Base-by-base conservation (phyloP, 164 flowering plant genomes). In the Saururus chinensis region DNA sequence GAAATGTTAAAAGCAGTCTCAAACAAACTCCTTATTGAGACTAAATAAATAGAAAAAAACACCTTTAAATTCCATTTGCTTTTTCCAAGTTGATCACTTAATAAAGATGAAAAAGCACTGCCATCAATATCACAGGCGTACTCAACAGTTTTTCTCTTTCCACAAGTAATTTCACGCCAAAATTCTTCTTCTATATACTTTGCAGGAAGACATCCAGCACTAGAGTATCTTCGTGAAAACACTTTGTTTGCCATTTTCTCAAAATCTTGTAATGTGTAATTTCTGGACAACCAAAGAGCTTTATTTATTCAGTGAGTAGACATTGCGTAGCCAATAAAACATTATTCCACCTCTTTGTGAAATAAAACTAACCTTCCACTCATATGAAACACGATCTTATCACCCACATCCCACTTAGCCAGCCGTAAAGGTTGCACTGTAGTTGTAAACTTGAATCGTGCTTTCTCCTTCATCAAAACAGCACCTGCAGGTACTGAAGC, bases 101-200 rank as follows among this genome's bases (percentile, higher is more conserved):
- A 81, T 66, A 96, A 91, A 72, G 87, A 82, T 63, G 99, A 95
- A 72, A 95, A 95, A 62, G 99, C 99, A 81, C 99, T 95, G 68
- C 99, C 99, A 80, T 95, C 99, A 77, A 95, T 87, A 80, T 95
- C 99, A 54, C 96, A 91, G 37, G 99, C 99, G 80, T 91, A 95
- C 76, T 91, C 96, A 70, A 95, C 99, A 71, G 85, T 74, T 76
- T 86, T 93, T 40, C 80, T 86, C 79, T 84, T 89, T 55, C 99
- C 96, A 76, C 79, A 73, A 67, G 93, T 85, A 79, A 95, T 86
- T 84, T 91, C 99, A 63, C 77, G 71, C 99, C 98, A 95, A 80
- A 95, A 95, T 74, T 95, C 99, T 73, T 84, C 88, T 73, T 95
- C 98, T 84, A 95, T 19, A 74, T 75, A 89, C 22, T 89, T 26